These are phyloP conservation scores for Ustilago lituana DNA, from an alignment of 1,284 basidiomycete species.

Conservation along the genomic window DNA sequence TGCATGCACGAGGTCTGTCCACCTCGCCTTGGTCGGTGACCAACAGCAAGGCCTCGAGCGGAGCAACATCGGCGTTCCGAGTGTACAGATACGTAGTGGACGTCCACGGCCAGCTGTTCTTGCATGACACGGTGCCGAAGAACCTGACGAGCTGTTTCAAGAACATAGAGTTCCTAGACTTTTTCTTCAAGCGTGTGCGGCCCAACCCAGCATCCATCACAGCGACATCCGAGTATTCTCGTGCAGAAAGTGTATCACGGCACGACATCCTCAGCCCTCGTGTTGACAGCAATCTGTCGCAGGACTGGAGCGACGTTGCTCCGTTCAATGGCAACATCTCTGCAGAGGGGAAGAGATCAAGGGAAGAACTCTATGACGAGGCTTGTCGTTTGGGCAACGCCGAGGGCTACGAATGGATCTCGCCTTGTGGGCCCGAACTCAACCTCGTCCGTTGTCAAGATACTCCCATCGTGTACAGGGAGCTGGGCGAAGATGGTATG, in stretches of 20 bases:
- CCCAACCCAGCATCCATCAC: slow-evolving; percentile 34
- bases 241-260: slow-evolving; percentile 20
- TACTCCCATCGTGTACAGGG: slow-evolving; percentile 64
- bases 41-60: background rate
- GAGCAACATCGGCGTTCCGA: slow-evolving; percentile 18
- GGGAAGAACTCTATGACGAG: slow-evolving; percentile 12
- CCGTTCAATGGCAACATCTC: slow-evolving; percentile 27
- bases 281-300: background rate
- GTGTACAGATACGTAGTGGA: slow-evolving; percentile 65
- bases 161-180: slow-evolving; percentile 51
- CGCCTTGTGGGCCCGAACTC: slow-evolving; percentile 62
- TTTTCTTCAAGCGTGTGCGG: slow-evolving; percentile 47
- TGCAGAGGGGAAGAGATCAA: slow-evolving; percentile 6
- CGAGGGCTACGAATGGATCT: slow-evolving; percentile 61
- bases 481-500: slow-evolving; percentile 43
- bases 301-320: slow-evolving; percentile 20
- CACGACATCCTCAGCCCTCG: slow-evolving; percentile 25
- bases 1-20: no score
- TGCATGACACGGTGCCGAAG: slow-evolving; percentile 63
- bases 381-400: slow-evolving; percentile 23
- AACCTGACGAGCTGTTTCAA: slow-evolving; percentile 65
- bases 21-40: background rate
- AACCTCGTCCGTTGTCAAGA: slow-evolving; percentile 64
- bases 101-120: slow-evolving; percentile 66
- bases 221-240: background rate